These are phyloP conservation scores for Fallopia convolvulus DNA, from an alignment of 148 eudicot species.

Conservation along the genomic window DNA sequence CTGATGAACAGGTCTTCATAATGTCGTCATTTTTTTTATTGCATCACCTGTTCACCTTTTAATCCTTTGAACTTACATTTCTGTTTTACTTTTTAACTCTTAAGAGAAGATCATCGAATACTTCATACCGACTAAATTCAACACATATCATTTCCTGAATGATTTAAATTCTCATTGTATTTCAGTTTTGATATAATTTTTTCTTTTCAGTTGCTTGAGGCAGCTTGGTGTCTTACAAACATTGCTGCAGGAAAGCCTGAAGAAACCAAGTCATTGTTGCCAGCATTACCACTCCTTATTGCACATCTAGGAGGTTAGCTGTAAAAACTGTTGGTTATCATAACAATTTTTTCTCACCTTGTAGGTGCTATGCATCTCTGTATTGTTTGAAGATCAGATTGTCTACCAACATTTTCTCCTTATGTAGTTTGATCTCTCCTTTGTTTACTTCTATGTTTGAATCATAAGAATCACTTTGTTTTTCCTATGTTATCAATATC, in stretches of 20 bases:
- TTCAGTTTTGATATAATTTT: neutral
- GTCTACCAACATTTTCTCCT: neutral
- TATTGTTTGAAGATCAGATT: neutral
- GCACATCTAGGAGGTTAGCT: constrained; percentile 91
- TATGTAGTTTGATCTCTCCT: neutral
- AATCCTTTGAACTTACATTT: neutral
- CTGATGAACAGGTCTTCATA: constrained; percentile 79
- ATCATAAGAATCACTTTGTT: neutral
- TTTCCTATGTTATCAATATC: neutral
- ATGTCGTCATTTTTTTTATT: neutral
- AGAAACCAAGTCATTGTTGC: constrained; percentile 82
- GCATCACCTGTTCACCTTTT: neutral
- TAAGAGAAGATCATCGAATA: neutral
- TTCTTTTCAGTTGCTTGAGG: constrained; percentile 72
- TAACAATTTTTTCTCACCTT: neutral
- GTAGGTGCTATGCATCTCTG: neutral
- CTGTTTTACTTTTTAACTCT: neutral
- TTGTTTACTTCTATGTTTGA: neutral
- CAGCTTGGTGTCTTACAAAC: constrained; percentile 98
- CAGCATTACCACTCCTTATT: constrained; percentile 87
- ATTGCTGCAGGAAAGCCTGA: constrained; percentile 94
- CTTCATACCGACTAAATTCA: neutral
- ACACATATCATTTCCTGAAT: neutral
- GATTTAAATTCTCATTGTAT: neutral
- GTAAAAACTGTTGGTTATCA: neutral